These are phyloP conservation scores for Sinapis alba DNA, from an alignment of 441 rosid genomes.

Conservation along the genomic window DNA sequence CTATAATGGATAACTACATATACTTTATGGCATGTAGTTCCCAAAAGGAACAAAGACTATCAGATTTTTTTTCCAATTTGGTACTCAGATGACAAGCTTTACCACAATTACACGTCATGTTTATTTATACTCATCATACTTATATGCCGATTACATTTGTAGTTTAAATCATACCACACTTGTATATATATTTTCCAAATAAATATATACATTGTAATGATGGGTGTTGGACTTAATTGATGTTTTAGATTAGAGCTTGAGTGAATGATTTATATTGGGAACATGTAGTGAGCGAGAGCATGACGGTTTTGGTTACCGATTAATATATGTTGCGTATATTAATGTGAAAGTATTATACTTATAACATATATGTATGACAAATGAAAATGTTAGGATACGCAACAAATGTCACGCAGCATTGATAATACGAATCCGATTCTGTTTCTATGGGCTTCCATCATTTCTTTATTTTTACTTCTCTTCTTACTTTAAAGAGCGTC, in stretches of 20 bases:
- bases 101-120: not conserved
- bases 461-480: conserved; percentile 25
- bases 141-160: not conserved
- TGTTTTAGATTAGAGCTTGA: not conserved
- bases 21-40: conserved; percentile 5
- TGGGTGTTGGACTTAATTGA: not conserved
- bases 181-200: not conserved
- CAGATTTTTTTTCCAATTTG: not conserved
- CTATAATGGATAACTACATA: conserved; percentile 15
- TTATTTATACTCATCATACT: not conserved
- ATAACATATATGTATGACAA: not conserved
- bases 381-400: conserved; percentile 25
- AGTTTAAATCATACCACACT: not conserved
- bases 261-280: not conserved
- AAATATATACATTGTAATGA: not conserved
- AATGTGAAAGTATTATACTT: not conserved
- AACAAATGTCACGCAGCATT: conserved; percentile 32
- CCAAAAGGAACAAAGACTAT: conserved; percentile 12
- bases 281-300: not conserved
- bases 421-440: conserved; percentile 40
- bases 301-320: not conserved
- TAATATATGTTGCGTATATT: not conserved
- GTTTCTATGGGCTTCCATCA: conserved; percentile 35
- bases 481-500: conserved; percentile 19
- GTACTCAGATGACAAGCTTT: not conserved